Evolutionary conservation across 2,329 filamentous ascomycete species (phyloP).

Genomic region (Cercospora beticola): DNA sequence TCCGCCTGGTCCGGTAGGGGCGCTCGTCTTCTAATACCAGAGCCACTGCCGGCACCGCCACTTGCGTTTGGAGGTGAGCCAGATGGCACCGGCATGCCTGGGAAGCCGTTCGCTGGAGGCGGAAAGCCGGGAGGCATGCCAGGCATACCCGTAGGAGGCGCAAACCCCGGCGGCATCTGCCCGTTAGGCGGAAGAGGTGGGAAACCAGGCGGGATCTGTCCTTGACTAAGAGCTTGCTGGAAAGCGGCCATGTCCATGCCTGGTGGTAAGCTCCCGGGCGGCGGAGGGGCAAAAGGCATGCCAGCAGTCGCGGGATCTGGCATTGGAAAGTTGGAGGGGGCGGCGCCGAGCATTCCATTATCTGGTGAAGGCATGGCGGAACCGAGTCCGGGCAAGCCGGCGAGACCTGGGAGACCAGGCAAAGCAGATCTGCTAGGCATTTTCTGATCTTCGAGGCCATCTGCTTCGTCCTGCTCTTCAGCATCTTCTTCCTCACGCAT

Average conservation of each 20-base stretch:
- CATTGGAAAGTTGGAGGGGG: slow-evolving; percentile 32
- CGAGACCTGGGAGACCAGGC: slow-evolving; percentile 62
- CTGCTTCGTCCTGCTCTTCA: slow-evolving; percentile 88
- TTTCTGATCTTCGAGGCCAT: slow-evolving; percentile 88
- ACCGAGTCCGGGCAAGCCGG: slow-evolving; percentile 36
- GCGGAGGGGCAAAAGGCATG: slow-evolving; percentile 28
- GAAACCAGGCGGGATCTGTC: slow-evolving; percentile 26
- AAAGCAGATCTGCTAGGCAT: slow-evolving; percentile 62
- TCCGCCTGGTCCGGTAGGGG: slow-evolving; percentile 83
- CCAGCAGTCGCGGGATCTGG: slow-evolving; percentile 33
- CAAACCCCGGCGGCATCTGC: slow-evolving; percentile 28
- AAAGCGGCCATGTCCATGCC: slow-evolving; percentile 38
- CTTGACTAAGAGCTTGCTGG: slow-evolving; percentile 32
- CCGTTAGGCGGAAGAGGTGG: slow-evolving; percentile 33
- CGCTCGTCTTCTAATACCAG: slow-evolving; percentile 56
- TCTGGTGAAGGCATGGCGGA: slow-evolving; percentile 18
- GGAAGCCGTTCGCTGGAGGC: slow-evolving; percentile 24
- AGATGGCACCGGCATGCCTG: slow-evolving; percentile 34
- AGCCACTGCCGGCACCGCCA: slow-evolving; percentile 20
- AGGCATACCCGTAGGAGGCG: slow-evolving; percentile 27
- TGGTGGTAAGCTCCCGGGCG: slow-evolving; percentile 27
- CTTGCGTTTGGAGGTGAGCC: slow-evolving; percentile 9
- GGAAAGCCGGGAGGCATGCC: slow-evolving; percentile 28
- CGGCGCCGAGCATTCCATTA: slow-evolving; percentile 30
- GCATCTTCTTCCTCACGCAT: slow-evolving; percentile 91